phyloP scores from a whole-genome alignment of 148 eudicot species.

The Oxyria digyna region DNA sequence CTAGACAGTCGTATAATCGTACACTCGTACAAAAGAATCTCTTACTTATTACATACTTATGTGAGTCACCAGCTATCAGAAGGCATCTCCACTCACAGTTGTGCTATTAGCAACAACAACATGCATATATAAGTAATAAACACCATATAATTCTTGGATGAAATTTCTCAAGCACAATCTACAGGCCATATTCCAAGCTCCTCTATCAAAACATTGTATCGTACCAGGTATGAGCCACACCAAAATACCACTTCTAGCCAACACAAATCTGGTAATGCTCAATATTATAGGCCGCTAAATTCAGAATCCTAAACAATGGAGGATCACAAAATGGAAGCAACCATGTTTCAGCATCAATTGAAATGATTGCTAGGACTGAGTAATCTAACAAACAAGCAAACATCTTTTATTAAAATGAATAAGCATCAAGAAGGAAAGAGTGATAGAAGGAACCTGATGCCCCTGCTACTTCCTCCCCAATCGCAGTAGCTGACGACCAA shows the following conservation, averaged over 20 bases:
- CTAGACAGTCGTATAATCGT: too few relatives aligned
- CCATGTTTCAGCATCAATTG: too few relatives aligned
- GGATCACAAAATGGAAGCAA: neutral
- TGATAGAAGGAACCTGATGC: constrained; percentile 20
- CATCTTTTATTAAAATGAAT: neutral
- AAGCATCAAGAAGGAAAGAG: neutral
- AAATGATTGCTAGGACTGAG: too few relatives aligned
- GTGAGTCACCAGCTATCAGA: too few relatives aligned
- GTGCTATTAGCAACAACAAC: too few relatives aligned
- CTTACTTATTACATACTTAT: too few relatives aligned
- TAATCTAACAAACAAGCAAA: too few relatives aligned
- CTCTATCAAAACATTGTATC: neutral
- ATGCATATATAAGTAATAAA: neutral
- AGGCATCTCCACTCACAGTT: too few relatives aligned
- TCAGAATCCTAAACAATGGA: neutral
- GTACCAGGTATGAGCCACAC: neutral
- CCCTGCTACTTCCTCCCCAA: constrained; percentile 41
- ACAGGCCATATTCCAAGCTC: neutral
- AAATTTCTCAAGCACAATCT: neutral
- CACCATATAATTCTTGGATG: neutral
- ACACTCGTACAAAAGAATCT: too few relatives aligned
- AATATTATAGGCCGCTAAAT: neutral
- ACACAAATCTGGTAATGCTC: neutral
- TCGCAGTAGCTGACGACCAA: constrained; percentile 34
- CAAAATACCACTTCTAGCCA: neutral